Evolutionary conservation across 2,329 filamentous ascomycete species (phyloP).

Genomic region (Aspergillus nomiae): DNA sequence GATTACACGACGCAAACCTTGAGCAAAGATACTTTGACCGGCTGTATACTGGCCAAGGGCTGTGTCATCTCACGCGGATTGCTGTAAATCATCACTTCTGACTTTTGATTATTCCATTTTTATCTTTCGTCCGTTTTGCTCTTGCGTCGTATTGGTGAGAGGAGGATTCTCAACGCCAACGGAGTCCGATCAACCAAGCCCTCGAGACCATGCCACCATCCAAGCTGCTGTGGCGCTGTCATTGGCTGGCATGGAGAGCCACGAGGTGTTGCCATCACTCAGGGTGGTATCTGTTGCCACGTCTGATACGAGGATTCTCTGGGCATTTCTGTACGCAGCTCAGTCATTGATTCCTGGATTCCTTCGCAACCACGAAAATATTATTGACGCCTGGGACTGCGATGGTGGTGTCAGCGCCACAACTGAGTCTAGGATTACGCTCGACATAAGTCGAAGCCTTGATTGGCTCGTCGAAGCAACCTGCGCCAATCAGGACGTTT

Average conservation of each 20-base stretch:
- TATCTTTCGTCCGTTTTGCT: neutral
- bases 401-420: neutral
- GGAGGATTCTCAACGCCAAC: neutral
- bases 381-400: neutral
- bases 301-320: slow-evolving; percentile 1
- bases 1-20: neutral
- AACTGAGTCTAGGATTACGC: neutral
- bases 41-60: neutral
- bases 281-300: slow-evolving; percentile 3
- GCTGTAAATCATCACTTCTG: neutral
- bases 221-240: neutral
- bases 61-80: neutral
- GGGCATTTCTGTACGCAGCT: neutral
- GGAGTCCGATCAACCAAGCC: neutral
- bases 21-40: neutral
- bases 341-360: neutral
- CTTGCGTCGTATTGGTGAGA: neutral
- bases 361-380: neutral
- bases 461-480: neutral
- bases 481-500: neutral
- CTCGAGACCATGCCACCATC: neutral
- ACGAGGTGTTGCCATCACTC: neutral
- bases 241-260: slow-evolving; percentile 5
- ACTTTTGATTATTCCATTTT: neutral
- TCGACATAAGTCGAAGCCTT: neutral